Conservation (phyloP, 805 yeast species). For the Saccharomyces jurei region DNA sequence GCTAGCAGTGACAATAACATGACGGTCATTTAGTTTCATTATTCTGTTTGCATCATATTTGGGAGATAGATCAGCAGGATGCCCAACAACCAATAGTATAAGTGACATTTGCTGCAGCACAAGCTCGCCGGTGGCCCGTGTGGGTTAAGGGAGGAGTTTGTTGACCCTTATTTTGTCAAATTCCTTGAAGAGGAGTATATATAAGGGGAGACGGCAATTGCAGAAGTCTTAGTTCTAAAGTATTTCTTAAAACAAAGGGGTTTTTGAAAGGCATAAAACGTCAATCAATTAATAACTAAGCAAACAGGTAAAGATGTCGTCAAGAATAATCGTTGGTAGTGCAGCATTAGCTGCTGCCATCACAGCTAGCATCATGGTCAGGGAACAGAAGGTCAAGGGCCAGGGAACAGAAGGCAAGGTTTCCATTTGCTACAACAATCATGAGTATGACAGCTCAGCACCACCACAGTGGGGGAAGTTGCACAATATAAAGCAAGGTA, state of each 20-base stretch:
- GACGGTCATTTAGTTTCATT: neutral
- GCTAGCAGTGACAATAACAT: neutral
- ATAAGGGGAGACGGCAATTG: neutral
- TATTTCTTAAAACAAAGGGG: neutral
- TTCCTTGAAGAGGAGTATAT: neutral
- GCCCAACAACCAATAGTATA: neutral
- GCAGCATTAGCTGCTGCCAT: conserved; percentile 18
- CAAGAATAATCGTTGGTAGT: conserved; percentile 21
- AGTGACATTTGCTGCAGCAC: neutral
- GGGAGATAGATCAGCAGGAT: neutral
- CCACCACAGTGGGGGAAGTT: neutral
- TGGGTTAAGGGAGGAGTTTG: neutral
- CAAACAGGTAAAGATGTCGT: conserved; percentile 9
- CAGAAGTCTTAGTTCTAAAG: neutral
- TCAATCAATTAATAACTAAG: neutral
- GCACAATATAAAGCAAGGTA: conserved; percentile 6
- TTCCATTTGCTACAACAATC: conserved; percentile 1
- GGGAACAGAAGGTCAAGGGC: conserved; percentile 1
- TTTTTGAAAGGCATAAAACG: neutral
- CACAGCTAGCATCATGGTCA: neutral
- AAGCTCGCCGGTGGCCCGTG: neutral
- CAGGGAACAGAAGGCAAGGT: neutral
- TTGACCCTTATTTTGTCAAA: neutral
- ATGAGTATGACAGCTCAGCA: neutral
- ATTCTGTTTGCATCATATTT: neutral